Evolutionary conservation across 2,329 filamentous ascomycete genomes (phyloP).

Genomic region (Curvularia spicifera): DNA sequence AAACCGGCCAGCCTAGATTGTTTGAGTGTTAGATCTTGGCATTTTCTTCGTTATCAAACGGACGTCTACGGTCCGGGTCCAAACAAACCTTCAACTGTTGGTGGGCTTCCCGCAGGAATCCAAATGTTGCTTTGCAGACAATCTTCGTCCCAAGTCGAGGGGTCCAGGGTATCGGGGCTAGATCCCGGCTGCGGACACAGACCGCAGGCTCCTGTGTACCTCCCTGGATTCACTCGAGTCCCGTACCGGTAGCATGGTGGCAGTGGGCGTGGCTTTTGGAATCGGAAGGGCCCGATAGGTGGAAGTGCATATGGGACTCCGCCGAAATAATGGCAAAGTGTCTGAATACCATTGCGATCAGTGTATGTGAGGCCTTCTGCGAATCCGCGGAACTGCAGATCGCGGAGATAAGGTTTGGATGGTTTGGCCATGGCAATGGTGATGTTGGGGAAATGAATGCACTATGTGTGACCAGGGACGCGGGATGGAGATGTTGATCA

Average conservation of each 20-base stretch:
- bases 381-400: slow-evolving; percentile 55
- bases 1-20: slow-evolving; percentile 61
- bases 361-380: slow-evolving; percentile 58
- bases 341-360: slow-evolving; percentile 33
- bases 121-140: slow-evolving; percentile 64
- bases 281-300: slow-evolving; percentile 56
- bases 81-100: slow-evolving; percentile 43
- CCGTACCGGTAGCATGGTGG: slow-evolving; percentile 60
- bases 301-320: slow-evolving; percentile 63
- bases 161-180: slow-evolving; percentile 23
- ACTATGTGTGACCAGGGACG: background rate
- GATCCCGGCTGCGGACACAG: slow-evolving; percentile 59
- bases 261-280: slow-evolving; percentile 57
- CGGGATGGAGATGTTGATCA: background rate
- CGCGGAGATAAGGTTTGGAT: slow-evolving; percentile 40
- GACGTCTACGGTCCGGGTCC: background rate
- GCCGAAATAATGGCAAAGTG: slow-evolving; percentile 60
- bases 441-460: background rate
- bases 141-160: slow-evolving; percentile 57
- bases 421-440: slow-evolving; percentile 23
- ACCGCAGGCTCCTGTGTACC: slow-evolving; percentile 51
- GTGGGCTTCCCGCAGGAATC: slow-evolving; percentile 57
- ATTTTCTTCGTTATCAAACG: background rate
- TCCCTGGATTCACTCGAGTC: slow-evolving; percentile 55
- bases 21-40: slow-evolving; percentile 8